Conservation (phyloP, 768 basidiomycete genomes). For the Psilocybe cubensis region DNA sequence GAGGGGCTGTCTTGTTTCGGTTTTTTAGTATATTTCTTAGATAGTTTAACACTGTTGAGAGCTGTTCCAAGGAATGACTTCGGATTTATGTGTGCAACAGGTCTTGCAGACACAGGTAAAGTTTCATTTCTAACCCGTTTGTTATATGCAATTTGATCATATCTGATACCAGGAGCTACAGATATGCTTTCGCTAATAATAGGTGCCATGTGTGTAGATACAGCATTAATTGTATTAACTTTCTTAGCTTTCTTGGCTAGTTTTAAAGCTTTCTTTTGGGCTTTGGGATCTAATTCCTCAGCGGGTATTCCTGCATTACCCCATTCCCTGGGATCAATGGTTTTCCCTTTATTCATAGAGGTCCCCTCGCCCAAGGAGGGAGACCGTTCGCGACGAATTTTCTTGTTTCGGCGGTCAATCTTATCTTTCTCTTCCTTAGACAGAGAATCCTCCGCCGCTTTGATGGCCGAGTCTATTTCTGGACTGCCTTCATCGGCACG, state of each 20-base stretch:
- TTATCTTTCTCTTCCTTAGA: not conserved
- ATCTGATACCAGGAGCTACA: not conserved
- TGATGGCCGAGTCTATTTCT: not conserved
- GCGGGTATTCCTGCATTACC: not conserved
- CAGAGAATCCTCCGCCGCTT: not conserved
- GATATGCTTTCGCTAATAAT: not conserved
- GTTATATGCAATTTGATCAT: not conserved
- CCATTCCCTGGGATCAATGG: slow-evolving; percentile 15
- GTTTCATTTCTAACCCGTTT: not conserved
- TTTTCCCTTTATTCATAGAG: slow-evolving; percentile 14
- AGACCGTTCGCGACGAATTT: not conserved
- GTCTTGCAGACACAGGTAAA: not conserved
- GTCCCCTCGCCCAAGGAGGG: slow-evolving; percentile 5
- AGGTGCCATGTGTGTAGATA: not conserved
- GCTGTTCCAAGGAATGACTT: not conserved
- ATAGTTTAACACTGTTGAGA: not conserved
- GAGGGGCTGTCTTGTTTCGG: not conserved
- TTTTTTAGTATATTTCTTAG: not conserved
- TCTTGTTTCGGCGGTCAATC: not conserved
- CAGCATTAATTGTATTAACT: not conserved
- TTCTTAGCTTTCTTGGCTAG: not conserved
- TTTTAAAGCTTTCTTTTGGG: not conserved
- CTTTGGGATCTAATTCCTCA: not conserved
- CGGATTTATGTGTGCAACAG: slow-evolving; percentile 1
- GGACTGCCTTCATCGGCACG: no score